Conservation (phyloP, 2,329 filamentous ascomycete genomes). For the Nigrospora oryzae region DNA sequence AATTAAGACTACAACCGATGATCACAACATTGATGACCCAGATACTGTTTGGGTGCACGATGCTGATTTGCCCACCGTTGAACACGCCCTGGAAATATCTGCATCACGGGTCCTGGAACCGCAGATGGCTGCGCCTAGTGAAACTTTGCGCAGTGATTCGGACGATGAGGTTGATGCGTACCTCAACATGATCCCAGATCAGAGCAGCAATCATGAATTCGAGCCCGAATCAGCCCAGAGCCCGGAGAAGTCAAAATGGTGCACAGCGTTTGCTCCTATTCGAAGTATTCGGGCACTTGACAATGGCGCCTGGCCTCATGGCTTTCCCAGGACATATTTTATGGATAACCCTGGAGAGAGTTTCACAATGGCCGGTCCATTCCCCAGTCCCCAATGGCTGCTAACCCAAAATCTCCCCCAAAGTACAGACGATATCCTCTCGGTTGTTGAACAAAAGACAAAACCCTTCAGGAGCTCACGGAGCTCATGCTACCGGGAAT, state of each 20-base stretch:
- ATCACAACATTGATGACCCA: neutral
- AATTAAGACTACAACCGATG: too few relatives aligned
- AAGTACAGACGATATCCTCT: conserved; percentile 12
- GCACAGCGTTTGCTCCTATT: neutral
- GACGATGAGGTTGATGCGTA: neutral
- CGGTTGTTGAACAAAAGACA: conserved; percentile 5
- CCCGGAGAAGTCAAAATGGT: neutral
- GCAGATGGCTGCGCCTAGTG: neutral
- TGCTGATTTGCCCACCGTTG: neutral
- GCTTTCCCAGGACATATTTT: neutral
- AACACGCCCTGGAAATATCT: neutral
- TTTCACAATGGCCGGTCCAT: conserved; percentile 2
- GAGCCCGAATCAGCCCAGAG: neutral
- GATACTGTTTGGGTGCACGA: neutral
- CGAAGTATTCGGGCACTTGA: neutral
- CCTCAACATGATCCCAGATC: neutral
- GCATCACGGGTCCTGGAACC: neutral
- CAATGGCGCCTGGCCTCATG: conserved; percentile 2
- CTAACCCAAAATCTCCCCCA: conserved; percentile 13
- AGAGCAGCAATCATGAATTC: too few relatives aligned
- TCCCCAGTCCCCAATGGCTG: conserved; percentile 3
- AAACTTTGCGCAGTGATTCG: neutral
- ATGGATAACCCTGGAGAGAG: neutral
- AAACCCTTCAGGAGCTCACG: conserved; percentile 8
- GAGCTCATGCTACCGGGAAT: conserved; percentile 14